Conservation (phyloP, 2,329 filamentous ascomycete species). For the Claviceps sp. region DNA sequence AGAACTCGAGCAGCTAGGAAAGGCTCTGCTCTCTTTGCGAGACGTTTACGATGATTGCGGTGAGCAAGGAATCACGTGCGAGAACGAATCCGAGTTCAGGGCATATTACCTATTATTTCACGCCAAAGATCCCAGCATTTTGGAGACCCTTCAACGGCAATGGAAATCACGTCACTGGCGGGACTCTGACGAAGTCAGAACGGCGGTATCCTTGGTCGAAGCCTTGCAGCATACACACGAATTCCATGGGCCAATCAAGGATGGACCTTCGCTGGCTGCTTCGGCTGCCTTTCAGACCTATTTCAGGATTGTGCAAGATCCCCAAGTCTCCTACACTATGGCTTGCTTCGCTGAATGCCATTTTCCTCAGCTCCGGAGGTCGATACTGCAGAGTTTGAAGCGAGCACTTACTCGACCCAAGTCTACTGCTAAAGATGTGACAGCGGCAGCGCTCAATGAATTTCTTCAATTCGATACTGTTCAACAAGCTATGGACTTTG, state of each 20-base stretch:
- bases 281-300: slow-evolving; percentile 38
- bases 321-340: slow-evolving; percentile 52
- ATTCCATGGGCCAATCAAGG: slow-evolving; percentile 42
- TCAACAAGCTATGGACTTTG: slow-evolving; percentile 52
- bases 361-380: slow-evolving; percentile 46
- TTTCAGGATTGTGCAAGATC: slow-evolving; percentile 45
- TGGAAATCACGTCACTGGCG: slow-evolving; percentile 44
- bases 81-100: slow-evolving; percentile 53
- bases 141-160: slow-evolving; percentile 37
- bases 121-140: slow-evolving; percentile 42
- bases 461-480: slow-evolving; percentile 56
- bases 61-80: slow-evolving; percentile 41
- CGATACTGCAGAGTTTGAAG: slow-evolving; percentile 41
- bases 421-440: slow-evolving; percentile 46
- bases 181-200: slow-evolving; percentile 44
- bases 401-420: slow-evolving; percentile 42
- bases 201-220: slow-evolving; percentile 46
- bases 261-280: slow-evolving; percentile 33
- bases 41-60: slow-evolving; percentile 54
- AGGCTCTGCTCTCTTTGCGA: slow-evolving; percentile 50
- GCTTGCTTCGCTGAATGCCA: slow-evolving; percentile 57
- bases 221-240: slow-evolving; percentile 45
- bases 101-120: slow-evolving; percentile 53
- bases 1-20: slow-evolving; percentile 53
- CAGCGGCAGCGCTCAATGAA: slow-evolving; percentile 38